Base-by-base conservation (phyloP, 108 stramenopile species). In the Nitzschia sp. region DNA sequence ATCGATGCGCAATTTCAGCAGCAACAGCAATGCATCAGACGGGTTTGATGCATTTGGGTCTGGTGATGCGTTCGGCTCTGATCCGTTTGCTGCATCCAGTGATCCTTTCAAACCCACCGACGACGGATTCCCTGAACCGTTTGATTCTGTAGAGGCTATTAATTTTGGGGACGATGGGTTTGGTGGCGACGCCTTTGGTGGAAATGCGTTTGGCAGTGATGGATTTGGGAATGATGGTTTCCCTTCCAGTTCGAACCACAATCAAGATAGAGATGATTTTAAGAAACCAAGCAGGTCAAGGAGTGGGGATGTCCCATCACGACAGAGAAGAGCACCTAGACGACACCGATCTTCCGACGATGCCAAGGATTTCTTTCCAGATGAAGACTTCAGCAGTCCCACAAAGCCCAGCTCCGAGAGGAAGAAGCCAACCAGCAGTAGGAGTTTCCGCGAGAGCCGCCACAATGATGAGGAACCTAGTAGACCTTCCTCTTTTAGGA, bases 21-120 rank as follows among this genome's bases (percentile, higher is more conserved):
- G 24, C 8, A 38, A 24, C 51, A 52, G 8, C n/a, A n/a, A n/a
- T n/a, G n/a, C n/a, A 11, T 53, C 63, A 0, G 70, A 71, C 21
- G 59, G 44, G 3, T 43, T 71, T 26, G 70, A 53, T 62, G 51
- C 52, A 5, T 63, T 71, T 43, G 68, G 25, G 17, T 15, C n/a
- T 5, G 46, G 46, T 2, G 29, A 34, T 34, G 29, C 29, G 3
- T 48, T 48, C 17, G 46, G 46, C 17, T 17, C 14, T 48, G 46
- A 48, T 48, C n/a, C 46, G 17, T 48, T 48, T 48, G 46, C n/a
- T 48, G 2, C 46, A 48, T 15, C 46, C n/a, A 34, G 29, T 34
- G 37, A 58, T 58, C 37, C 38, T 22, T 62, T 62, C 21, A 5
- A 21, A 44, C 52, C 41, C 3, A 21, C 48, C n/a, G 2, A 26